Conservation (phyloP, 1,139 yeast genomes). For the Lodderomyces margitis region DNA sequence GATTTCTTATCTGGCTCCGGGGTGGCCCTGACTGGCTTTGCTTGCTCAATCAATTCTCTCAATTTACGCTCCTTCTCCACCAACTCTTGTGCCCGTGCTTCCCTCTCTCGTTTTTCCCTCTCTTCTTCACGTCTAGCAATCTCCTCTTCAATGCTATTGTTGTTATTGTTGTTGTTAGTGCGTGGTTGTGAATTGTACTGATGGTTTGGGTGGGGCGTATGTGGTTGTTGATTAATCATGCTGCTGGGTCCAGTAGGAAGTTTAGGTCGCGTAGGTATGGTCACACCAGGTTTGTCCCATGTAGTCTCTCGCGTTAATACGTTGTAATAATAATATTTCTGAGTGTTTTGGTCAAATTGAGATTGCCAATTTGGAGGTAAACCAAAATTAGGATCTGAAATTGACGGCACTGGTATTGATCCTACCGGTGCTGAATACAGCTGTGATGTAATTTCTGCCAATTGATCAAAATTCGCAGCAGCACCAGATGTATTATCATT, state of each 20-base stretch:
- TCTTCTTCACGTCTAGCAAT: slow-evolving; percentile 37
- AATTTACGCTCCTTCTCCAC: slow-evolving; percentile 34
- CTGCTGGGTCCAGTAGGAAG: slow-evolving; percentile 27
- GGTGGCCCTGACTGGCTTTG: slow-evolving; percentile 16
- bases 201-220: background rate
- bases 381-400: background rate
- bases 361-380: slow-evolving; percentile 56
- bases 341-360: slow-evolving; percentile 43
- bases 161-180: background rate
- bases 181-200: background rate
- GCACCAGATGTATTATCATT: slow-evolving; percentile 3
- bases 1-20: slow-evolving; percentile 10
- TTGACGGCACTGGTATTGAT: background rate
- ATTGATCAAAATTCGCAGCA: background rate
- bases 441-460: slow-evolving; percentile 6
- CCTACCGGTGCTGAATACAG: background rate
- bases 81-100: slow-evolving; percentile 30
- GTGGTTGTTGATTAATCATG: slow-evolving; percentile 5
- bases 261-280: slow-evolving; percentile 17
- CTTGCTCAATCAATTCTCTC: slow-evolving; percentile 36
- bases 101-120: slow-evolving; percentile 31
- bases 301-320: slow-evolving; percentile 43
- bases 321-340: slow-evolving; percentile 54
- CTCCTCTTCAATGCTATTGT: slow-evolving; percentile 15
- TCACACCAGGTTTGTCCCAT: slow-evolving; percentile 55